phyloP scores from a whole-genome alignment of 192 early-diverging fungal genomes.

The Coemansia sp. region DNA sequence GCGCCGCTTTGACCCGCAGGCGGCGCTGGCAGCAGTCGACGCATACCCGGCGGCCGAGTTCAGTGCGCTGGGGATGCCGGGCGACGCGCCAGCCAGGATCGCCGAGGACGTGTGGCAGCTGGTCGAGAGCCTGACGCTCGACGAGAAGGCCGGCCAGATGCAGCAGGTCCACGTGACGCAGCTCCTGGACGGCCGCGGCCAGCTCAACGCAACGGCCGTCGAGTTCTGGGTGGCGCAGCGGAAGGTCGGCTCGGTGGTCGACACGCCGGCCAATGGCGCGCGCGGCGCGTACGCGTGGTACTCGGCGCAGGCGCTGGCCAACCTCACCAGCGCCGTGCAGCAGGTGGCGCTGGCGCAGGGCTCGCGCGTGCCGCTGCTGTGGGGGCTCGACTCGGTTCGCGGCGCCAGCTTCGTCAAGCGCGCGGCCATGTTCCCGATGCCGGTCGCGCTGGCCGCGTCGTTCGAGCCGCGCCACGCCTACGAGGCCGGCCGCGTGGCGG shows the following conservation, averaged over 20 bases:
- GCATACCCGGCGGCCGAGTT: constrained; percentile 12
- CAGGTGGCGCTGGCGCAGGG: constrained; percentile 50
- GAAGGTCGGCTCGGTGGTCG: constrained; percentile 58
- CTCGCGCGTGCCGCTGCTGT: constrained; percentile 57
- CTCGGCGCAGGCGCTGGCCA: constrained; percentile 45
- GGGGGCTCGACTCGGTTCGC: constrained; percentile 57
- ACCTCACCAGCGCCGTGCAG: constrained; percentile 54
- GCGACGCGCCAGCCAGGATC: constrained; percentile 23
- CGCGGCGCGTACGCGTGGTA: constrained; percentile 43
- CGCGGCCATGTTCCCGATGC: constrained; percentile 58
- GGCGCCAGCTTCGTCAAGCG: constrained; percentile 58
- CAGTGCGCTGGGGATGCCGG: neutral
- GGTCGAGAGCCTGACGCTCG: constrained; percentile 50
- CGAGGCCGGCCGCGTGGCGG: constrained; percentile 55
- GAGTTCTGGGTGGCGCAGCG: constrained; percentile 53
- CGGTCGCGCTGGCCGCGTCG: constrained; percentile 55
- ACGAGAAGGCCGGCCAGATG: constrained; percentile 65
- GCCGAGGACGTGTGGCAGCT: constrained; percentile 50
- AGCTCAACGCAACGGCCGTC: constrained; percentile 49
- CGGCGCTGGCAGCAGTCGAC: constrained; percentile 4
- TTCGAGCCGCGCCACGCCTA: constrained; percentile 58
- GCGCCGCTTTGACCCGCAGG: constrained; percentile 18
- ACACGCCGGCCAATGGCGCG: constrained; percentile 51
- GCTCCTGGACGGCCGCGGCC: constrained; percentile 51
- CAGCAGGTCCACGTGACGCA: constrained; percentile 58